Evolutionary conservation across 257 asterid species (phyloP).

Genomic region (Capsicum chinense): DNA sequence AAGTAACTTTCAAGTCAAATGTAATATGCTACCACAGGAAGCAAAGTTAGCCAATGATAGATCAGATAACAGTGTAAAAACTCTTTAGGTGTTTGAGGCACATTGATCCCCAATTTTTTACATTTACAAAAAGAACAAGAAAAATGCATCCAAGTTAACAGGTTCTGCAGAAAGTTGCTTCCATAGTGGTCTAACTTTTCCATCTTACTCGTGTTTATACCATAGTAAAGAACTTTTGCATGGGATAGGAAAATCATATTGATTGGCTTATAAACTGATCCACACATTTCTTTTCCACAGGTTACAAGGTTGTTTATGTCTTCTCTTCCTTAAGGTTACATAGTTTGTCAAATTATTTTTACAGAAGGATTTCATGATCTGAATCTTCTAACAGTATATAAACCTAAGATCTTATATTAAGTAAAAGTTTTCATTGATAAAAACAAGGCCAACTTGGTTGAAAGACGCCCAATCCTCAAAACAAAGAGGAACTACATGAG

Average conservation of each 20-base stretch:
- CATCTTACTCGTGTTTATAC: not conserved
- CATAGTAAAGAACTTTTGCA: slow-evolving; percentile 8
- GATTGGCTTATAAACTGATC: not conserved
- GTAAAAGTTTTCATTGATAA: no score
- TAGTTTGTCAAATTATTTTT: not conserved
- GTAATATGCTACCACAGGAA: not conserved
- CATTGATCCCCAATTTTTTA: not conserved
- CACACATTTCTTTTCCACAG: slow-evolving; percentile 15
- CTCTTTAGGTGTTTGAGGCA: not conserved
- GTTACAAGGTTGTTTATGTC: slow-evolving; percentile 12
- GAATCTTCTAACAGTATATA: not conserved
- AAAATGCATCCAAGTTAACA: not conserved
- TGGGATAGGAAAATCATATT: slow-evolving; percentile 19
- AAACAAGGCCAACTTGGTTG: no score
- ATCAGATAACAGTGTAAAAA: not conserved
- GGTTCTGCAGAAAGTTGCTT: not conserved
- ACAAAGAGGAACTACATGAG: no score
- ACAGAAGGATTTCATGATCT: not conserved
- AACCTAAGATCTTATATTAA: not conserved
- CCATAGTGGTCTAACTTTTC: not conserved
- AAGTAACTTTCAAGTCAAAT: not conserved
- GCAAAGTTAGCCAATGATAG: slow-evolving; percentile 10
- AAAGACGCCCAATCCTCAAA: no score
- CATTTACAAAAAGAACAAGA: not conserved
- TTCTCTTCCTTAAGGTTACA: slow-evolving; percentile 8